Percentiles rank a stretch among this genome's conserved stretches.
Evolutionary conservation across 495 filamentous ascomycete species (phyloP).

Genomic region (Cetradonia linearis): DNA sequence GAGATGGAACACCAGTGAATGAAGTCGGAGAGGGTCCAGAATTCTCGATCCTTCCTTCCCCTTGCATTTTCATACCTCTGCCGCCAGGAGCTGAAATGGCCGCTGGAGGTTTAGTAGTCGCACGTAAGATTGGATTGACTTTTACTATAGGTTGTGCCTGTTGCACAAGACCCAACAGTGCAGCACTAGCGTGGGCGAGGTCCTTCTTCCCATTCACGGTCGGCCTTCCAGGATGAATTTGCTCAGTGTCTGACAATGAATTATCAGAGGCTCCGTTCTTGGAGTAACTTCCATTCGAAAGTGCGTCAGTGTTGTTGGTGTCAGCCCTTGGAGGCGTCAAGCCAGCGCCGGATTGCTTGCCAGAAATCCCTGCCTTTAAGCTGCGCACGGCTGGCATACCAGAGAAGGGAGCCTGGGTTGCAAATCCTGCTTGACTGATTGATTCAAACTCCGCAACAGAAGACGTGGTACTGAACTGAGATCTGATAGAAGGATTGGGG

Average conservation of each 20-base stretch:
- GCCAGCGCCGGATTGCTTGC: not conserved
- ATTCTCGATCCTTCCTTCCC: not conserved
- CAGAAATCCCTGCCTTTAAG: not conserved
- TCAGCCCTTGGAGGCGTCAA: not conserved
- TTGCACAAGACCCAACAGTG: conserved; percentile 1
- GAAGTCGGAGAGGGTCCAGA: not conserved
- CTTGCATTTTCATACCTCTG: not conserved
- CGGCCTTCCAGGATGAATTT: not conserved
- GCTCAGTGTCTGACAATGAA: not conserved
- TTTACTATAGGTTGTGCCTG: not conserved
- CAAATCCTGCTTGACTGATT: conserved; percentile 11
- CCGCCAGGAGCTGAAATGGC: not conserved
- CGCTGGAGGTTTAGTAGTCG: not conserved
- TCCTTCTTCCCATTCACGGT: conserved; percentile 1
- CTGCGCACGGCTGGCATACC: not conserved
- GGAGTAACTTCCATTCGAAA: not conserved
- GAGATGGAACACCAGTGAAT: not conserved
- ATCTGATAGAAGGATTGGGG: conserved; percentile 8
- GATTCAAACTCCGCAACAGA: not conserved
- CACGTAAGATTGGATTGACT: not conserved
- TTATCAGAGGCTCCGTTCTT: not conserved
- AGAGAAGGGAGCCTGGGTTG: conserved; percentile 12
- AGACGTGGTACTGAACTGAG: conserved; percentile 2
- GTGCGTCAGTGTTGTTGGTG: not conserved
- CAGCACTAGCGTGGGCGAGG: not conserved